Percentiles rank a stretch among this genome's conserved stretches.
Evolutionary conservation across 441 rosid species (phyloP).

Genomic region (Macaranga tanarius): DNA sequence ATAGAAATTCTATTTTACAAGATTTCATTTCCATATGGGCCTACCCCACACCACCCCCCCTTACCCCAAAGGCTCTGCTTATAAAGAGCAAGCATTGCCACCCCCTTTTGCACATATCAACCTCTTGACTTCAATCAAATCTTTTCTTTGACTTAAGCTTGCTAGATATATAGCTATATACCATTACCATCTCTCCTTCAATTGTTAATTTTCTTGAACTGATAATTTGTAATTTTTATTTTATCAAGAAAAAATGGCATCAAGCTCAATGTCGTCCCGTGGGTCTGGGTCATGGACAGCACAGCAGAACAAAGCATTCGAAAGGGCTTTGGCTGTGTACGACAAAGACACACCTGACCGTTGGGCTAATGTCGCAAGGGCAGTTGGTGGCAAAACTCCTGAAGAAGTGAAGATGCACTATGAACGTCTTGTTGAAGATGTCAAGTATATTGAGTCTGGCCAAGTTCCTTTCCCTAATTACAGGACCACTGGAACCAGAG

Average conservation of each 20-base stretch:
- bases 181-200: background rate
- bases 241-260: slow-evolving; percentile 41
- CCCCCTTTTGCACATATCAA: slow-evolving; percentile 43
- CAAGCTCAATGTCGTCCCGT: slow-evolving; percentile 70
- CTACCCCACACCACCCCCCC: slow-evolving; percentile 42
- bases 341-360: slow-evolving; percentile 94
- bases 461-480: slow-evolving; percentile 78
- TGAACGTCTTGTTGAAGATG: slow-evolving; percentile 66
- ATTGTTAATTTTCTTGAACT: too few species aligned
- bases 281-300: slow-evolving; percentile 72
- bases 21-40: slow-evolving; percentile 46
- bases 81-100: slow-evolving; percentile 49
- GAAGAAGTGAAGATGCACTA: slow-evolving; percentile 86
- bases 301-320: slow-evolving; percentile 90
- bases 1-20: slow-evolving; percentile 41
- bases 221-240: too few species aligned
- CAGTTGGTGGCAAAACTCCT: slow-evolving; percentile 74
- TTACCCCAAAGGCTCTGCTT: slow-evolving; percentile 27
- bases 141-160: background rate
- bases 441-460: slow-evolving; percentile 75
- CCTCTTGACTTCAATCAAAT: slow-evolving; percentile 15
- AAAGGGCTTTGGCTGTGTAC: slow-evolving; percentile 78
- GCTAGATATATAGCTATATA: too few species aligned
- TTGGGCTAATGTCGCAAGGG: slow-evolving; percentile 83
- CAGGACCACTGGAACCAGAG: slow-evolving; percentile 33